Base-by-base conservation (phyloP, 2,329 filamentous ascomycete species). In the Ophiosphaerella herpotricha region DNA sequence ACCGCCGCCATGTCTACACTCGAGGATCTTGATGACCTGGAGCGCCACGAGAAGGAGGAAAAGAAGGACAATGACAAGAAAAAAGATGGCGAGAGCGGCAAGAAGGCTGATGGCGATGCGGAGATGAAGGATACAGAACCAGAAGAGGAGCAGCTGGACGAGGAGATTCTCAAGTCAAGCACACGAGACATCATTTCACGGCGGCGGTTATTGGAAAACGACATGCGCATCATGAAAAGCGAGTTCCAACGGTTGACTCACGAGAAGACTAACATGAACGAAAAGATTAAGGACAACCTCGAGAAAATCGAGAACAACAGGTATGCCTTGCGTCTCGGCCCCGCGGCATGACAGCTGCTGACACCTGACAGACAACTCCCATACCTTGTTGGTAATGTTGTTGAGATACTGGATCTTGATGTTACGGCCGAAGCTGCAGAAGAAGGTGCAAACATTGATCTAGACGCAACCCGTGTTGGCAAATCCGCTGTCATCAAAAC, bases 401-500 rank as follows among this genome's bases (percentile, higher is more conserved):
- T 99, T 47, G 94, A 99, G 75, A 87, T 99, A 43, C 82, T 99
- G 55, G 94, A 99, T 68, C 87, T 99, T 42, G 95, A 99, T 71
- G 94, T 96, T 41, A 93, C 91, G 21, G 92, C 89, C 59, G 94
- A 99, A 75, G 95, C 94, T 5, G 91, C 89, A 31, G 94, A 99
- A 75, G 95, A 99, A 76, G 95, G 94, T 54, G 94, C 95, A 66
- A 99, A 99, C 74, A 97, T 99, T 73, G 94, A 99, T 73, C 82
- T 99, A 41, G 94, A 99, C 77, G 94, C 94, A 60, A 97, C 91
- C 34, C 86, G 94, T 46, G 92, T 97, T 8, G 94, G 94, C 77
- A 99, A 97, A 77, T 97, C 93, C 0, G 94, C 95, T 13, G 94
- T 99, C 67, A 99, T 99, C 83, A 99, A 99, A 81, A 99, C 94